These are phyloP conservation scores for Plasmodium adleri DNA, from an alignment of 169 alveolate species.

Conservation along the genomic window DNA sequence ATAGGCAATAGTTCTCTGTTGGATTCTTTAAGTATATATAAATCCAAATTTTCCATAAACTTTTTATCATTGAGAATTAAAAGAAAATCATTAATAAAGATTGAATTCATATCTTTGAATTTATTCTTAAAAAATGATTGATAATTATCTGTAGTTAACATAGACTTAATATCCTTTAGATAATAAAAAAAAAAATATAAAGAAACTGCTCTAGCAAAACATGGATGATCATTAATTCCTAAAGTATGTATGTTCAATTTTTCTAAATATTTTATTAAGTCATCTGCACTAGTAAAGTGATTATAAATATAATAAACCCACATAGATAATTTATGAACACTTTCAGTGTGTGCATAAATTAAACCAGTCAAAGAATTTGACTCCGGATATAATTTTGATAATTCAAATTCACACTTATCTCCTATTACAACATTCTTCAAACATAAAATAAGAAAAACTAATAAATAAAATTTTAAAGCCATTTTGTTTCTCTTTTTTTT, in stretches of 20 bases:
- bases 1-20: conserved; percentile 1
- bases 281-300: conserved; percentile 12
- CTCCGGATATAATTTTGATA: neutral
- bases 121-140: conserved; percentile 10
- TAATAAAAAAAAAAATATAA: conserved; percentile 21
- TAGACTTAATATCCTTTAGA: conserved; percentile 12
- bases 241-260: conserved; percentile 3
- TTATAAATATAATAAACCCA: conserved; percentile 65
- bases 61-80: neutral
- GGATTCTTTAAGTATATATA: neutral
- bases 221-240: conserved; percentile 8
- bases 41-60: conserved; percentile 6
- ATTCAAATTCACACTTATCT: neutral
- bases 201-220: conserved; percentile 35
- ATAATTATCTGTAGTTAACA: conserved; percentile 6
- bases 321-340: neutral
- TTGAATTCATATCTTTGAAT: neutral
- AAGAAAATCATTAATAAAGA: conserved; percentile 12
- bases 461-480: too few relatives aligned
- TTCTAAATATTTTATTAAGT: conserved; percentile 23
- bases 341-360: conserved; percentile 1
- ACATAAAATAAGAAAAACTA: conserved; percentile 14
- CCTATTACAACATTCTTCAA: conserved; percentile 27
- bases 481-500: too few relatives aligned
- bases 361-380: conserved; percentile 10